Base-by-base conservation (phyloP, 192 early-diverging fungal genomes). In the Backusella parvicylindrica region DNA sequence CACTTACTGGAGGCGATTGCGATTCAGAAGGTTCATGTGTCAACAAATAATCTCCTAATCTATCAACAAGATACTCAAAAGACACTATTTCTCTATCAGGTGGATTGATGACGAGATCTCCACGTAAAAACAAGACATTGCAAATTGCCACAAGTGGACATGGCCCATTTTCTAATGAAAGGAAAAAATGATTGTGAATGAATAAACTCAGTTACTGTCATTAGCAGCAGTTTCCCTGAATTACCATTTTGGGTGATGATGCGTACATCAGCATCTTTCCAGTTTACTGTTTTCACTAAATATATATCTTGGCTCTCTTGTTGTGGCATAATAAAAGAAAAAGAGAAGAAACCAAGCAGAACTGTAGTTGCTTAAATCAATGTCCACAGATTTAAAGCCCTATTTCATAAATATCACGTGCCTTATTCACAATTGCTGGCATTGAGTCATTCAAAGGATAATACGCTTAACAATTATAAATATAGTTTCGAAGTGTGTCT, bases 161-260 rank as follows among this genome's bases (percentile, higher is more conserved):
- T 0, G 96, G 96, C 0, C 96, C 96, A 79, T 98, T 98, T 68
- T 89, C 91, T 88, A 85, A 41, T 41, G 40, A 41, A 41, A 13
- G 40, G 40, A 16, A 41, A 41, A 18, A 40, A 37, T 1, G 40
- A 30, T 12, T 50, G 15, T 73, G 21, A 9, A 16, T 66, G 18
- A 77, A 26, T 32, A 18, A 23, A 28, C n/a, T 43, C 37, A 12
- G 33, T 66, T 26, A 13, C 49, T 30, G 66, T 32, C 32, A 12
- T n/a, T 67, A 1, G 32, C 36, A n/a, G 26, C 49, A 33, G 28
- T 74, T 7, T 28, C 1, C 1, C 40, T 41, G 7, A 37, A 74
- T 50, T 84, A 89, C 87, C 81, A 83, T 96, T 96, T 83, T 98
- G 96, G 6, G 96, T 96, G 38, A 94, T 89, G 50, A 97, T 93